These are phyloP conservation scores for Monosporascus sp. DNA, from an alignment of 2,329 filamentous ascomycete species.

Conservation along the genomic window DNA sequence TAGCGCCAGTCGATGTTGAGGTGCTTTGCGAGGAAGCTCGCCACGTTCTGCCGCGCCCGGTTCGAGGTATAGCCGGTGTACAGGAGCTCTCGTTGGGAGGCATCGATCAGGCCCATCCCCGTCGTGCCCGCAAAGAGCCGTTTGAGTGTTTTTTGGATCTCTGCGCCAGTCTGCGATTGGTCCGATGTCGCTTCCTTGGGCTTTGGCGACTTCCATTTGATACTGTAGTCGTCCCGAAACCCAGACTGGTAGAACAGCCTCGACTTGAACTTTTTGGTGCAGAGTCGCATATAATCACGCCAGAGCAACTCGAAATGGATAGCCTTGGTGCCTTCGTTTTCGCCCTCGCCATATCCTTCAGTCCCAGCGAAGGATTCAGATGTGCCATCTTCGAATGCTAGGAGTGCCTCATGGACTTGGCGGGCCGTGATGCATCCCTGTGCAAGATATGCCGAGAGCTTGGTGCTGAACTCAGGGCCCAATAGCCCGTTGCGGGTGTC, in stretches of 20 bases:
- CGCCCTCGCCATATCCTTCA: slow-evolving; percentile 60
- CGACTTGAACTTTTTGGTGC: slow-evolving; percentile 61
- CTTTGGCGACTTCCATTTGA: slow-evolving; percentile 45
- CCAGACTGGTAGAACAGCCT: slow-evolving; percentile 62
- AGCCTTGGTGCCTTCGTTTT: slow-evolving; percentile 65
- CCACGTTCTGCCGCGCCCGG: slow-evolving; percentile 70
- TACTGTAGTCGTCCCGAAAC: slow-evolving; percentile 45
- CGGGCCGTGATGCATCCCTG: slow-evolving; percentile 69
- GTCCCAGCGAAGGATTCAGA: slow-evolving; percentile 34
- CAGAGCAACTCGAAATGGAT: slow-evolving; percentile 71
- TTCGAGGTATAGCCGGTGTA: slow-evolving; percentile 76
- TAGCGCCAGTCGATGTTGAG: slow-evolving; percentile 73
- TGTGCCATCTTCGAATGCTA: slow-evolving; percentile 63
- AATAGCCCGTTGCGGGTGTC: slow-evolving; percentile 66
- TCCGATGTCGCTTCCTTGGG: slow-evolving; percentile 23
- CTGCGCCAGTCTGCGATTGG: slow-evolving; percentile 36
- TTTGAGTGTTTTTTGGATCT: slow-evolving; percentile 44
- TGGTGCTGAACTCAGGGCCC: slow-evolving; percentile 68
- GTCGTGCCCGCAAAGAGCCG: slow-evolving; percentile 64
- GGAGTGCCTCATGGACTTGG: slow-evolving; percentile 63
- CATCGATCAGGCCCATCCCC: slow-evolving; percentile 73
- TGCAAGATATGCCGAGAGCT: slow-evolving; percentile 67
- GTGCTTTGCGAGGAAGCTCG: slow-evolving; percentile 68
- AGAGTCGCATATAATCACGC: slow-evolving; percentile 78
- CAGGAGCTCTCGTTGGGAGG: slow-evolving; percentile 67